Base-by-base conservation (phyloP, 345 rosid species). In the Hibiscus syriacus region DNA sequence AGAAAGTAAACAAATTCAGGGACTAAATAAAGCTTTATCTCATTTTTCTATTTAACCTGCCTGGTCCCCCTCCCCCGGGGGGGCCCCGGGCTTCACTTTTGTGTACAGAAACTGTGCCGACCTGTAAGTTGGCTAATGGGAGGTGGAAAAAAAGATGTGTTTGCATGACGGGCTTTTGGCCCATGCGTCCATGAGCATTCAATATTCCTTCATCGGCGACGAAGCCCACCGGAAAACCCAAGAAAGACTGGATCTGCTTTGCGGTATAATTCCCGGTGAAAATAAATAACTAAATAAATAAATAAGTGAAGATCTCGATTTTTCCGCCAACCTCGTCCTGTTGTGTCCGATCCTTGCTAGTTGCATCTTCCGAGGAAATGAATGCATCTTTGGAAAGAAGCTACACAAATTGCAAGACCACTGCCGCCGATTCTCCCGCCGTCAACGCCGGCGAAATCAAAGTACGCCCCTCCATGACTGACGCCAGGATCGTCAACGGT, bases 321-420 rank as follows among this genome's bases (percentile, higher is more conserved):
- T 46, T 34, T 59, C 71, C 64, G 45, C 63, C 56, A 30, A 11
- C 22, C 46, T 32, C 72, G 17, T 20, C 13, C 62, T 9, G 58
- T 58, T 71, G 39, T 48, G 39, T 56, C 71, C 27, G 58, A 68
- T 76, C 70, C 52, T 41, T 73, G n/a, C n/a, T n/a, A n/a, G n/a
- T n/a, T n/a, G 78, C 48, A 71, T 17, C 64, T 60, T 64, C 45
- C 49, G 41, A 43, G 77, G 77, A 68, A 74, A 88, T 90, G 97
- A 90, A 81, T 86, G 96, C 87, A 12, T 83, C 98, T 62, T 50
- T 92, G 74, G 87, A 85, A 70, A 89, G 89, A 74, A 85, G 75
- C 76, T 83, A 84, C 77, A 87, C 82, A 20, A 55, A 52, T 25
- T 88, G 79, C 66, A 87, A 81, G 27, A 78, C 72, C 84, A 76